phyloP scores from a whole-genome alignment of 306 rosid species.

The Acacia melanoxylon region DNA sequence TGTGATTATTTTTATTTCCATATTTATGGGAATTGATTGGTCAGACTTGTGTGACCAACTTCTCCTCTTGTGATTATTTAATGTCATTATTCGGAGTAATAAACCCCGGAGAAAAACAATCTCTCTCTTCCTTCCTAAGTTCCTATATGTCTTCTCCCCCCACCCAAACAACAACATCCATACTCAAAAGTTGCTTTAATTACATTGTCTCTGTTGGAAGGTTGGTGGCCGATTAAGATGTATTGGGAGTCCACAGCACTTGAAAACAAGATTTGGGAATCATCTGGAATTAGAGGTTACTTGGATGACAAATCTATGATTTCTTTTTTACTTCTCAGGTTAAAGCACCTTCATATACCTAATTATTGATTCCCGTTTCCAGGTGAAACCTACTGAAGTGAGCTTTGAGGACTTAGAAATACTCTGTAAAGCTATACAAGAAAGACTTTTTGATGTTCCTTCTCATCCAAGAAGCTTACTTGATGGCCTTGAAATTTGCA shows the following conservation, averaged over 20 bases:
- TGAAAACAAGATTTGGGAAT: slow-evolving; percentile 90
- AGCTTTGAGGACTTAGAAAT: slow-evolving; percentile 64
- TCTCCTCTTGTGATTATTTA: not conserved
- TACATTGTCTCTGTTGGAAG: slow-evolving; percentile 45
- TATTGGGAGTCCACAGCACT: slow-evolving; percentile 95
- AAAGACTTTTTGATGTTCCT: slow-evolving; percentile 57
- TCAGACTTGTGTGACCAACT: not conserved
- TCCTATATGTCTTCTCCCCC: not conserved
- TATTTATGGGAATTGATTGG: not conserved
- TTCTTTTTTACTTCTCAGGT: not conserved
- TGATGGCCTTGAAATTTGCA: slow-evolving; percentile 84
- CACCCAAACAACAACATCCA: not conserved
- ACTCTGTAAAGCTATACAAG: slow-evolving; percentile 71
- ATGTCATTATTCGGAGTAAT: not conserved
- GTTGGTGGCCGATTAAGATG: slow-evolving; percentile 90
- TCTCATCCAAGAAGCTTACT: slow-evolving; percentile 82
- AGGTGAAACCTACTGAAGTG: slow-evolving; percentile 92
- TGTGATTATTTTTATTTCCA: not conserved
- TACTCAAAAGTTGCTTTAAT: slow-evolving; percentile 16
- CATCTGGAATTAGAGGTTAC: slow-evolving; percentile 90
- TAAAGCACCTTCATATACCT: slow-evolving; percentile 35
- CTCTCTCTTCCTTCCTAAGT: not conserved
- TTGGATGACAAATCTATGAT: not conserved
- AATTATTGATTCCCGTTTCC: slow-evolving; percentile 25
- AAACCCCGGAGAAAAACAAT: not conserved